A percentile compares a stretch with the other conserved stretches of the same genome.
phyloP scores from a whole-genome alignment of 306 rosid genomes.

The Vigna hirtella region DNA sequence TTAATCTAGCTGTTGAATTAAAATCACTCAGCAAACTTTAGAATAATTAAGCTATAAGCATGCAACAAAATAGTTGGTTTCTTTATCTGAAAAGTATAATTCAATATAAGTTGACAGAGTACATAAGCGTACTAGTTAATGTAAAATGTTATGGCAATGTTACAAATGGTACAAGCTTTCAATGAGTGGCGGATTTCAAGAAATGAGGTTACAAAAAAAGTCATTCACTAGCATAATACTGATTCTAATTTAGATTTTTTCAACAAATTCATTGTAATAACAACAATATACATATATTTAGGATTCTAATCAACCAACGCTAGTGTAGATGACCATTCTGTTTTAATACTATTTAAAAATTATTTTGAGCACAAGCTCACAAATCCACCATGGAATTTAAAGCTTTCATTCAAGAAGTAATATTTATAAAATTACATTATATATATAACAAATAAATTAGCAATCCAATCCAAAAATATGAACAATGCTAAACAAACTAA shows the following conservation, averaged over 20 bases:
- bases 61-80: too few relatives aligned
- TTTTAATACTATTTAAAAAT: neutral
- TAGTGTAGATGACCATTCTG: neutral
- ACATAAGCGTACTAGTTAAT: too few relatives aligned
- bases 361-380: neutral
- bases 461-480: neutral
- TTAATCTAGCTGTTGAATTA: too few relatives aligned
- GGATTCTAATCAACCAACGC: slow-evolving; percentile 18
- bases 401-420: neutral
- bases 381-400: neutral
- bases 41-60: too few relatives aligned
- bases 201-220: slow-evolving; percentile 14
- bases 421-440: neutral
- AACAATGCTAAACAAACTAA: slow-evolving; percentile 11
- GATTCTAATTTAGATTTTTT: neutral
- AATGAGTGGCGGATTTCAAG: neutral
- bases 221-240: neutral
- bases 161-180: neutral
- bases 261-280: neutral
- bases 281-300: neutral
- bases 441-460: neutral
- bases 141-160: neutral
- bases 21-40: too few relatives aligned
- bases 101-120: too few relatives aligned
- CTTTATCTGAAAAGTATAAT: too few relatives aligned